Evolutionary conservation across 2,329 filamentous ascomycete genomes (phyloP).

Genomic region (Emmonsia crescens): DNA sequence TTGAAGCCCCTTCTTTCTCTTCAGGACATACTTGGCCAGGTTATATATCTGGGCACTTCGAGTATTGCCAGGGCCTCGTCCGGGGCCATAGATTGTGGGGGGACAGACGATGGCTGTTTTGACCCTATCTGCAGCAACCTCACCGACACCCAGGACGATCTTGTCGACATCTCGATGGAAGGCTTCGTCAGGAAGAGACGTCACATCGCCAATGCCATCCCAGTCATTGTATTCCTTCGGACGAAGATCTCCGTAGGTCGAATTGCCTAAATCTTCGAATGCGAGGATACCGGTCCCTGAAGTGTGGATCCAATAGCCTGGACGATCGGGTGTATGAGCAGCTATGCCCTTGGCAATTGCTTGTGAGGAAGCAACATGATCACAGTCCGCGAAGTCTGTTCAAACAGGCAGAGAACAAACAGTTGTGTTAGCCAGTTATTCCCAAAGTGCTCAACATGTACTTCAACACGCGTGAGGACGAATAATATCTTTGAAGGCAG

Average conservation of each 20-base stretch:
- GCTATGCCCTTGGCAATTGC: conserved; percentile 33
- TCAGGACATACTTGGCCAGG: conserved; percentile 27
- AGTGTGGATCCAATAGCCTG: conserved; percentile 35
- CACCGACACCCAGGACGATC: conserved; percentile 25
- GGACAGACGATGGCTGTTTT: conserved; percentile 32
- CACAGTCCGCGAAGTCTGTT: conserved; percentile 32
- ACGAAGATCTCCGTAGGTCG: conserved; percentile 31
- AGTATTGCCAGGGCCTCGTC: conserved; percentile 27
- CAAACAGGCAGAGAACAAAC: neutral
- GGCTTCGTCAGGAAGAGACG: conserved; percentile 31
- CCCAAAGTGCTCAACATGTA: neutral
- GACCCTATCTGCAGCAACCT: conserved; percentile 19
- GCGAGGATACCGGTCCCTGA: conserved; percentile 36
- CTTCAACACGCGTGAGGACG: neutral
- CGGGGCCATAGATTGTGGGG: conserved; percentile 32
- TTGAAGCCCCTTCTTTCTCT: conserved; percentile 28
- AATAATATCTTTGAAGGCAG: neutral
- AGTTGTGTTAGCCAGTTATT: neutral
- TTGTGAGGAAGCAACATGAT: conserved; percentile 32
- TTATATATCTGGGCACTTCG: conserved; percentile 34
- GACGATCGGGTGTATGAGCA: conserved; percentile 24
- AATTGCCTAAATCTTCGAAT: conserved; percentile 30
- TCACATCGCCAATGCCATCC: conserved; percentile 33
- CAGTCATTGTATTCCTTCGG: conserved; percentile 38
- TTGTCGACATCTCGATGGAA: conserved; percentile 33